Percentiles rank a stretch among this genome's conserved stretches.
Conservation (phyloP, 345 rosid genomes). For the Gossypium stocksii region DNA sequence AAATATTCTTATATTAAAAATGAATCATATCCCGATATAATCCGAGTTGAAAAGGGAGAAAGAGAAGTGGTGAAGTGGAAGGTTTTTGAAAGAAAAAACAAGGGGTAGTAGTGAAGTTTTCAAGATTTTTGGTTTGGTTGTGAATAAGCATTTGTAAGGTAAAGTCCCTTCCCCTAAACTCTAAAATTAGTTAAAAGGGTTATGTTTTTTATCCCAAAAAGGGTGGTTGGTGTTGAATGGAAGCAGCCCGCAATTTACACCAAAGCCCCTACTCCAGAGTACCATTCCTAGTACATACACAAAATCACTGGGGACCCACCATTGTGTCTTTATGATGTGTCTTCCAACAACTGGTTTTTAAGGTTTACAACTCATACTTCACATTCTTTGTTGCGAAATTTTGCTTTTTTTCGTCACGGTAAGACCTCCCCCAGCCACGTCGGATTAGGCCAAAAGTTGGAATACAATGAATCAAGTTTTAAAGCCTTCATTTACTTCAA, state of each 20-base stretch:
- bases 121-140: background rate
- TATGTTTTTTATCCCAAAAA: background rate
- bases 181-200: background rate
- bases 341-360: constrained; percentile 1
- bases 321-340: constrained; percentile 42
- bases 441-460: no score
- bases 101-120: background rate
- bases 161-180: background rate
- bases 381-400: background rate
- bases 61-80: background rate
- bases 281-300: constrained; percentile 29
- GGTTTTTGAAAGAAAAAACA: background rate
- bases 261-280: constrained; percentile 21
- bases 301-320: constrained; percentile 14
- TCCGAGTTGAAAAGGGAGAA: no score
- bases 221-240: constrained; percentile 30
- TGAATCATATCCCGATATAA: no score
- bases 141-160: no score
- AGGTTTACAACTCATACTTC: constrained; percentile 6
- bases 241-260: constrained; percentile 21
- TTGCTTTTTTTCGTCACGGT: background rate
- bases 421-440: background rate
- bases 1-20: no score
- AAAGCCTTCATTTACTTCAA: no score
- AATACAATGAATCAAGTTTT: no score